Percentiles rank a stretch among this genome's conserved stretches.
phyloP scores from a whole-genome alignment of 129 eudicot genomes.

The Kitagawia praeruptora region DNA sequence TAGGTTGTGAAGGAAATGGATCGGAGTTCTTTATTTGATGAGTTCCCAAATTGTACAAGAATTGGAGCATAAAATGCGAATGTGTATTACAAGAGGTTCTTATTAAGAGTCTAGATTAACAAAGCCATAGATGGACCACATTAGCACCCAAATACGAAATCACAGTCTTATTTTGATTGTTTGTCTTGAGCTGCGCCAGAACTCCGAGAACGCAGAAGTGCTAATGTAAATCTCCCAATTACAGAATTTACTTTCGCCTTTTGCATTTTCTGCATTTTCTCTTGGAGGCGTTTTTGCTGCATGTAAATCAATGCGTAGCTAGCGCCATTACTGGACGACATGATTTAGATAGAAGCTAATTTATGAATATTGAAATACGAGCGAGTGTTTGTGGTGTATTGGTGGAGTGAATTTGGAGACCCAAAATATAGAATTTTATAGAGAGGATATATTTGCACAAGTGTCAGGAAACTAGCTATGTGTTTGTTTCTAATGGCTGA shows the following conservation, averaged over 20 bases:
- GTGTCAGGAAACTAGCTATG: neutral
- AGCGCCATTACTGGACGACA: slow-evolving; percentile 24
- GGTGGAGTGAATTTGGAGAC: neutral
- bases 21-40: neutral
- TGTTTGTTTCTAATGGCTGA: neutral
- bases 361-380: neutral
- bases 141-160: neutral
- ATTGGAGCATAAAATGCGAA: neutral
- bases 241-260: neutral
- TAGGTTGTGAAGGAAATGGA: neutral
- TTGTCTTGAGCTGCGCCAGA: neutral
- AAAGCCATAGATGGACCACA: neutral
- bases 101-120: neutral
- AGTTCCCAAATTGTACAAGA: too few species aligned
- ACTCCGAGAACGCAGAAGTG: slow-evolving; percentile 7
- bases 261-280: slow-evolving; percentile 20
- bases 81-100: too few species aligned
- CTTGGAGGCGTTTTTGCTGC: slow-evolving; percentile 21
- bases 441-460: neutral
- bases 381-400: neutral
- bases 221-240: slow-evolving; percentile 3
- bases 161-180: slow-evolving; percentile 1
- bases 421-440: neutral
- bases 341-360: neutral
- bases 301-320: slow-evolving; percentile 23